These are phyloP conservation scores for Pseudopediastrum boryanum DNA, from an alignment of 139 green algal genomes.

Conservation along the genomic window DNA sequence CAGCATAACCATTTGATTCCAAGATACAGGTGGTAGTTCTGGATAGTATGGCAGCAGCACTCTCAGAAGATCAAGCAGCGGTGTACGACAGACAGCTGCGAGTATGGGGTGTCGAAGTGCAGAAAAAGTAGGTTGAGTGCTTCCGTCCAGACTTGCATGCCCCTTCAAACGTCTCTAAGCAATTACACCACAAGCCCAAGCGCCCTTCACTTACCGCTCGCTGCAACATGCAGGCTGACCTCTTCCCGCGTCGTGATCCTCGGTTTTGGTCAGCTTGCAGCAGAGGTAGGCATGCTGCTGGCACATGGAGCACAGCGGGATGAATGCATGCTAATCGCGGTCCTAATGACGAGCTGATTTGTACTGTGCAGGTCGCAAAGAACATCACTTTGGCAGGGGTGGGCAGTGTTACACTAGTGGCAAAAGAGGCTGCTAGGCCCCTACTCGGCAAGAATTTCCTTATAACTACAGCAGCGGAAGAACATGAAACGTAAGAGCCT, in stretches of 20 bases:
- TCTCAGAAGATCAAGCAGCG: constrained; percentile 73
- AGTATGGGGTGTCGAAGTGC: constrained; percentile 90
- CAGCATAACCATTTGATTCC: background rate
- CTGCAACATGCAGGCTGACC: constrained; percentile 59
- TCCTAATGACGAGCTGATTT: background rate
- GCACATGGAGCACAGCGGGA: background rate
- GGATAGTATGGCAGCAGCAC: constrained; percentile 18
- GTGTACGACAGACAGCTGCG: constrained; percentile 91
- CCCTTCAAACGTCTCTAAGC: too few relatives aligned
- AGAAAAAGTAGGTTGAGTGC: constrained; percentile 66
- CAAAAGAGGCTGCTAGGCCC: too few relatives aligned
- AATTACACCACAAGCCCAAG: background rate
- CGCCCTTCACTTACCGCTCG: background rate
- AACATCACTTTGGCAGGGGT: constrained; percentile 92
- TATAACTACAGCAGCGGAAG: too few relatives aligned
- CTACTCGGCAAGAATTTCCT: too few relatives aligned
- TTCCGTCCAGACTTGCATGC: too few relatives aligned
- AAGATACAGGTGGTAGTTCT: too few relatives aligned
- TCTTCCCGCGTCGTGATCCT: constrained; percentile 68
- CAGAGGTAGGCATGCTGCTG: constrained; percentile 61
- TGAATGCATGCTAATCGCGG: background rate
- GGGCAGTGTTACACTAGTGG: constrained; percentile 65
- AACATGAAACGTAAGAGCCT: too few relatives aligned
- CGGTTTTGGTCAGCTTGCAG: constrained; percentile 63
- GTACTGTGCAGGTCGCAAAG: constrained; percentile 80